Conservation (phyloP, 495 filamentous ascomycete species). For the Aspergillus steynii region DNA sequence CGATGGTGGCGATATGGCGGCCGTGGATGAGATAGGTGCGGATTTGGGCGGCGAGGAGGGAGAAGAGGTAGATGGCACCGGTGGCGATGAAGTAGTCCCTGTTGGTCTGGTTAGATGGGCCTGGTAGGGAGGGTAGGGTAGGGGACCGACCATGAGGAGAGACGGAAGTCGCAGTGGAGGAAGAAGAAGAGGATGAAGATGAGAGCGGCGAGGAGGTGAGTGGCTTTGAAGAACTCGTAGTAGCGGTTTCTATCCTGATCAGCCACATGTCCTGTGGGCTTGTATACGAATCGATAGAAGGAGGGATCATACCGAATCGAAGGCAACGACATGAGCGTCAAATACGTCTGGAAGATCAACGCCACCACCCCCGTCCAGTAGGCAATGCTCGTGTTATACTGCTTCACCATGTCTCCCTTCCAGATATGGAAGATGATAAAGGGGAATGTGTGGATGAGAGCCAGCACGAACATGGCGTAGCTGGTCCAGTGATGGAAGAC, state of each 20-base stretch:
- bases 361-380: conserved; percentile 60
- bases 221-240: conserved; percentile 63
- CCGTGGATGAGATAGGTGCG: conserved; percentile 50
- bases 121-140: conserved; percentile 4
- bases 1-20: conserved; percentile 44
- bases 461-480: conserved; percentile 55
- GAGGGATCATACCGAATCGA: conserved; percentile 43
- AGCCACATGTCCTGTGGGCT: not conserved
- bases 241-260: conserved; percentile 44
- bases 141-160: conserved; percentile 52
- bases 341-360: conserved; percentile 54
- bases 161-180: conserved; percentile 56
- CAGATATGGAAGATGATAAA: conserved; percentile 55
- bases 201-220: conserved; percentile 52
- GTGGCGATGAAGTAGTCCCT: conserved; percentile 64
- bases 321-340: conserved; percentile 53
- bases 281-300: not conserved
- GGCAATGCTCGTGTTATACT: conserved; percentile 44
- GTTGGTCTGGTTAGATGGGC: not conserved
- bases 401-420: conserved; percentile 48
- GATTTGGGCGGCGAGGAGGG: conserved; percentile 40
- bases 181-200: conserved; percentile 59
- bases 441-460: conserved; percentile 57
- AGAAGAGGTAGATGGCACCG: conserved; percentile 47
- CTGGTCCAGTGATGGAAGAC: conserved; percentile 54